Evolutionary conservation across 129 eudicot species (phyloP).

Genomic region (Flaveria robusta): DNA sequence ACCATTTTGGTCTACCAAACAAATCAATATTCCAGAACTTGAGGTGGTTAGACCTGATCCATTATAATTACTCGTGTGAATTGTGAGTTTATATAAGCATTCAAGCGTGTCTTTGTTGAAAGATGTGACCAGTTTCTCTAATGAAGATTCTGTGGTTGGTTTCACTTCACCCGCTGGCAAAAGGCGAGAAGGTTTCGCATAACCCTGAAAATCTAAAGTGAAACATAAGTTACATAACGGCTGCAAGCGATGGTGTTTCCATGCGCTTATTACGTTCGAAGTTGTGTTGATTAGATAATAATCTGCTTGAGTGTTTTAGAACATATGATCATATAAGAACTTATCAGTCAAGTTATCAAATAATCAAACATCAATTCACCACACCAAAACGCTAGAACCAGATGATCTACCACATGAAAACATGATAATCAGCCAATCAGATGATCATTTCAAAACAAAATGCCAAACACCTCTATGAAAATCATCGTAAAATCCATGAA

Average conservation of each 20-base stretch:
- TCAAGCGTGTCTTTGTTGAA: slow-evolving; percentile 38
- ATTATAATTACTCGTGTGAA: slow-evolving; percentile 62
- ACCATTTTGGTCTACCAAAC: slow-evolving; percentile 79
- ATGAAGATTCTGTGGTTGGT: slow-evolving; percentile 42
- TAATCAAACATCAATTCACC: not conserved
- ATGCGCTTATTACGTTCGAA: not conserved
- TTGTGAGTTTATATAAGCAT: slow-evolving; percentile 56
- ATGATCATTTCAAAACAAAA: too few relatives aligned
- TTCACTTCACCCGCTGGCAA: slow-evolving; percentile 59
- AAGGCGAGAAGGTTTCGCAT: slow-evolving; percentile 73
- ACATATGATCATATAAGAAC: not conserved
- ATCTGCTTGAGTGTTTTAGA: not conserved
- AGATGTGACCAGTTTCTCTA: slow-evolving; percentile 40
- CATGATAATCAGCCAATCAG: too few relatives aligned
- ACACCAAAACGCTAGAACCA: not conserved
- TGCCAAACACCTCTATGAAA: too few relatives aligned
- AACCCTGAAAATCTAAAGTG: slow-evolving; percentile 78
- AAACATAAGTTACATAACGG: too few relatives aligned
- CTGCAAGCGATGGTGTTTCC: too few relatives aligned
- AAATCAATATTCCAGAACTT: slow-evolving; percentile 66
- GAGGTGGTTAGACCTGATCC: slow-evolving; percentile 70
- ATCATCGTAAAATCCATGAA: not conserved
- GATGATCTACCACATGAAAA: not conserved
- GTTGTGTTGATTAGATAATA: not conserved
- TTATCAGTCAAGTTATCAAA: not conserved